Conservation (phyloP, 305 asterid species). For the Withania somnifera region DNA sequence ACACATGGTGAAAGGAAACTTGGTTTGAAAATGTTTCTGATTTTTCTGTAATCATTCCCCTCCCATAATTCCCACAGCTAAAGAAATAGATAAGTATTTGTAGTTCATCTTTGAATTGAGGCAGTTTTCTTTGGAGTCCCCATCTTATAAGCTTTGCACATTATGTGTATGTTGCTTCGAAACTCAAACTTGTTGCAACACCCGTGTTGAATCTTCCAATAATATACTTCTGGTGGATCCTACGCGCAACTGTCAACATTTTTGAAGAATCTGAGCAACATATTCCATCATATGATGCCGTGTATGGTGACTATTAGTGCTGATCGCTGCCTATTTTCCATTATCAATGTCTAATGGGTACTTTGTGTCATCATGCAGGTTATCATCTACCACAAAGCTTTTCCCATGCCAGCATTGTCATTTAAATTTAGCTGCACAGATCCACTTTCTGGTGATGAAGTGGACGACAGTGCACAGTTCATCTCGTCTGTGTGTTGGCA, state of each 20-base stretch:
- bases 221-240: background rate
- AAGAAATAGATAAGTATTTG: background rate
- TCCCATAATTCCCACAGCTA: background rate
- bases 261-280: background rate
- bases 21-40: background rate
- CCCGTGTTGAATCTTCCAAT: background rate
- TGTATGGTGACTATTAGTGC: background rate
- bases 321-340: background rate
- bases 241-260: background rate
- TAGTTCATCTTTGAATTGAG: background rate
- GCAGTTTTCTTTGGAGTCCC: background rate
- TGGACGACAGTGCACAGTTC: constrained; percentile 64
- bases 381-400: constrained; percentile 75
- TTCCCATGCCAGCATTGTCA: constrained; percentile 80
- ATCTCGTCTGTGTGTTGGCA: constrained; percentile 96
- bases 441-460: constrained; percentile 65
- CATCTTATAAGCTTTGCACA: background rate
- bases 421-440: constrained; percentile 57
- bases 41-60: background rate
- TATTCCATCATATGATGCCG: background rate
- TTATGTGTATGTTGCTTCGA: background rate
- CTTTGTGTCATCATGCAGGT: constrained; percentile 33
- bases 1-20: background rate
- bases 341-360: background rate
- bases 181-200: background rate